A percentile compares a stretch with the other conserved stretches of the same genome.
Conservation (phyloP, 1,139 yeast genomes). For the Yamadazyma kanchanaburiensis region DNA sequence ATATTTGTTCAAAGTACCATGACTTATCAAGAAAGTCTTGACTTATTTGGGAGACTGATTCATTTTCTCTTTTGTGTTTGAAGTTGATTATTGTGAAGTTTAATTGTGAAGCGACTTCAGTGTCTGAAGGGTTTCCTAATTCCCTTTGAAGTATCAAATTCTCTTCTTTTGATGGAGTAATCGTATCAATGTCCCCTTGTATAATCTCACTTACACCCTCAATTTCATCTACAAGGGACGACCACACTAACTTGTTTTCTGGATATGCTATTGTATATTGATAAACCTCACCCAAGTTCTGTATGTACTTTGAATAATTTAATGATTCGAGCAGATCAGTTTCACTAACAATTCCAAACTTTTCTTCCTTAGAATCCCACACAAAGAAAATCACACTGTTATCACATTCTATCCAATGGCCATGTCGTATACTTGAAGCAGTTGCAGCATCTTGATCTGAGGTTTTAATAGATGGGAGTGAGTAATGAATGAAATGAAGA, state of each 20-base stretch:
- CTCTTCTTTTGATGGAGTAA: constrained; percentile 28
- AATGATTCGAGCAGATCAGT: constrained; percentile 25
- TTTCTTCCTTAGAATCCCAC: constrained; percentile 19
- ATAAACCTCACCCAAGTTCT: constrained; percentile 19
- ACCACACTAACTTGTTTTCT: constrained; percentile 17
- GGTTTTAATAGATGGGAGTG: constrained; percentile 13
- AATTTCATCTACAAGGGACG: constrained; percentile 14
- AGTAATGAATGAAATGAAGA: constrained; percentile 26
- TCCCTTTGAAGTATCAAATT: constrained; percentile 16
- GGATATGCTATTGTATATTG: constrained; percentile 22
- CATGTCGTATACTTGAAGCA: constrained; percentile 19
- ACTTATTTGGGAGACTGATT: constrained; percentile 14
- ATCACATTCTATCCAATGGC: constrained; percentile 25
- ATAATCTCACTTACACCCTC: constrained; percentile 20
- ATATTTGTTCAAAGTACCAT: constrained; percentile 24
- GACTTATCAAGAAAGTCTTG: constrained; percentile 23
- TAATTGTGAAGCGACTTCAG: no score
- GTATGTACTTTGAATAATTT: constrained; percentile 12
- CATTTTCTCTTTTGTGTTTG: constrained; percentile 10
- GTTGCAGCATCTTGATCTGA: constrained; percentile 4
- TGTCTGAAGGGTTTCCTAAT: constrained; percentile 7
- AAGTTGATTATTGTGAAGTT: constrained; percentile 23
- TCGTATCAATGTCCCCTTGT: constrained; percentile 18
- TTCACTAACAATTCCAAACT: constrained; percentile 19
- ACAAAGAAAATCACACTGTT: constrained; percentile 19